Percentiles rank a stretch among this genome's conserved stretches.
Conservation (phyloP, 2,329 filamentous ascomycete genomes). For the Lasiodiplodia sp. region DNA sequence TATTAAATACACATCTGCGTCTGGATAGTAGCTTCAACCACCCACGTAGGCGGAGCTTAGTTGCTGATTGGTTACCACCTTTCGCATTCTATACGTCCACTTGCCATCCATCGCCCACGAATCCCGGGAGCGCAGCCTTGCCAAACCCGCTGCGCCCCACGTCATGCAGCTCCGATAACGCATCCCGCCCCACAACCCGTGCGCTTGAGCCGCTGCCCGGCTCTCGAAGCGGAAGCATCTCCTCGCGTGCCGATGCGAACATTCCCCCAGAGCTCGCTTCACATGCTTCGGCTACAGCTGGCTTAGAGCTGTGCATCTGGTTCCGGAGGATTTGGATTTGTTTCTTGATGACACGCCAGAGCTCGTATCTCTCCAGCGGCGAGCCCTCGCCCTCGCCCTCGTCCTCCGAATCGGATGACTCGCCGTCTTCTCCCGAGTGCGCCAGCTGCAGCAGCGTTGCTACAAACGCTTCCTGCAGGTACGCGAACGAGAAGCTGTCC, state of each 20-base stretch:
- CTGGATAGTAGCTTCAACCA: too few relatives aligned
- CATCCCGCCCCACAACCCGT: conserved; percentile 2
- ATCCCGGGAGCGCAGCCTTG: conserved; percentile 12
- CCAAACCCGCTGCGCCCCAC: not conserved
- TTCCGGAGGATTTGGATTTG: conserved; percentile 68
- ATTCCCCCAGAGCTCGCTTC: not conserved
- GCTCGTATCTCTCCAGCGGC: conserved; percentile 59
- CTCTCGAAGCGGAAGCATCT: conserved; percentile 36
- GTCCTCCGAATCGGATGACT: conserved; percentile 16
- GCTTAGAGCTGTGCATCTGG: conserved; percentile 56
- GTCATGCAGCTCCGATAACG: conserved; percentile 17
- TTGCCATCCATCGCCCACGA: not conserved
- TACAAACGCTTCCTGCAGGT: conserved; percentile 56
- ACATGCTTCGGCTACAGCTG: conserved; percentile 19
- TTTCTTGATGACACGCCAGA: conserved; percentile 70
- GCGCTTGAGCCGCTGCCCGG: conserved; percentile 33
- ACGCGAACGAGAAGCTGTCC: conserved; percentile 54
- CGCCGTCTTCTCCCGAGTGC: conserved; percentile 39
- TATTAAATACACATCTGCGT: too few relatives aligned
- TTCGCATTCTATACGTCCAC: not conserved
- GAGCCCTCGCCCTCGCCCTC: conserved; percentile 52
- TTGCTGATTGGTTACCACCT: not conserved
- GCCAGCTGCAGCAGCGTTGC: conserved; percentile 49
- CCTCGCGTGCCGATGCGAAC: conserved; percentile 33
- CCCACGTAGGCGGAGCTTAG: too few relatives aligned